Evolutionary conservation across 2,329 filamentous ascomycete genomes (phyloP), one percentile per base, ranked within the genome.

Genomic region (Apiospora aurea): DNA sequence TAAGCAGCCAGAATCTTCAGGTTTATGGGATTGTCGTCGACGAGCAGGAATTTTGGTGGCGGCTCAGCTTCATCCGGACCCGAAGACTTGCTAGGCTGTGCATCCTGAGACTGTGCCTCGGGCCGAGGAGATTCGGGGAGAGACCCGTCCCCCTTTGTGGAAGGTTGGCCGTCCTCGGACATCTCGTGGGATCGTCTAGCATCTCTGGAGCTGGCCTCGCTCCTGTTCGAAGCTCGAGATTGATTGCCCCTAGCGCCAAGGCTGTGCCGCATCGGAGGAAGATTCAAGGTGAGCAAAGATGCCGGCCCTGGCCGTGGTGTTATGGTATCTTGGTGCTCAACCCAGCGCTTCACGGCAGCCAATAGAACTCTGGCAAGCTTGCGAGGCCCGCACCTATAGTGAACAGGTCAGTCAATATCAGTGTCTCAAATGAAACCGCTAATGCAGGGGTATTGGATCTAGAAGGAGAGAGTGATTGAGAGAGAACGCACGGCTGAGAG

Each of bases 1-100:
- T 77, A 81, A 2, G 77, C 75, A 26, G 74, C 73, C 26, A 81
- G 78, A 21, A 81, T 77, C 73, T 76, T 57, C 57, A 75, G 72
- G 61, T 85, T 85, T 71, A 85, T 83, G 1, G 74, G 71, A 70
- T 84, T 84, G 68, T 84, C 83, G 26, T 85, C 82, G 0, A 84
- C 83, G 0, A 85, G 78, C 0, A 85, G 76, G 34, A 49, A 69
- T 69, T 69, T 49, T 5, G 29, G 67, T 24, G 26, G 44, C 6
- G 67, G 67, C 67, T 69, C 38, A 21, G 7, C 44, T 18, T 49
- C 34, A 4, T 10, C 57, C 4, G 18, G 41, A 10, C 29, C 11
- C 0, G 34, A 13, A 64, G 6, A 41, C 82, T 67, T 2, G 47
- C 8, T 16, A 71, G 29, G 46, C 18, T 38, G 68, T n/a, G 1